Evolutionary conservation across 768 basidiomycete species (phyloP), one percentile per base, ranked within the genome.

Genomic region (Pleurotus cornucopiae): DNA sequence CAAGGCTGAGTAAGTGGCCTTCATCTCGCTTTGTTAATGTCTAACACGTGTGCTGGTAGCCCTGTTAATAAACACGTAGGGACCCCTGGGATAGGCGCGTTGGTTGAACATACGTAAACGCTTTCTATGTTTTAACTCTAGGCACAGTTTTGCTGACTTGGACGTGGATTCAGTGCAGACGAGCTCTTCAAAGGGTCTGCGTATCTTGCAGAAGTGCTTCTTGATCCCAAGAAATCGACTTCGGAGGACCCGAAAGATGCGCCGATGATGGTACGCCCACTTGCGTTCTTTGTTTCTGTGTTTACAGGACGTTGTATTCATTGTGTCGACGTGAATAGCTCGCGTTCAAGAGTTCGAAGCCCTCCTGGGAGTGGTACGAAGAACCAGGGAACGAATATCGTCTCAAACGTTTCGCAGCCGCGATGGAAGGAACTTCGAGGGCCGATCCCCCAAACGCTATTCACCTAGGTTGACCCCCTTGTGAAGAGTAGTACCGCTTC

Each of bases 301-400:
- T 25, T 12, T 18, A 60, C 48, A 1, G 55, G 48, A 23, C 3
- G 23, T 23, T 23, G 23, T 30, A 58, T 57, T n/a, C 56, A 60
- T 9, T 55, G 63, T 3, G 30, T 34, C 30, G 30, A 11, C 11
- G 56, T 68, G 1, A 66, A 69, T 60, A 68, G 65, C 49, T 62
- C 5, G 70, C 66, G 4, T 62, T 61, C 48, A 61, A 66, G 6
- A 65, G 63, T 34, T 45, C 59, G 0, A 49, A 59, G 37, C 60
- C 63, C 6, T 53, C 66, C 45, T 74, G 64, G 62, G 68, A 71
- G 11, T 71, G 68, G 68, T 67, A 63, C 39, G 66, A 71, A 21
- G 55, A 67, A 37, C 66, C 73, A 7, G 64, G 62, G 46, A 73
- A 73, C 46, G 66, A 60, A 51, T 58, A 54, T 34, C 56, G 62